A percentile compares a stretch with the other conserved stretches of the same genome.
Evolutionary conservation across 225 moss, liverwort and hornwort genomes (phyloP).

Genomic region (Thuidium tamariscinum): DNA sequence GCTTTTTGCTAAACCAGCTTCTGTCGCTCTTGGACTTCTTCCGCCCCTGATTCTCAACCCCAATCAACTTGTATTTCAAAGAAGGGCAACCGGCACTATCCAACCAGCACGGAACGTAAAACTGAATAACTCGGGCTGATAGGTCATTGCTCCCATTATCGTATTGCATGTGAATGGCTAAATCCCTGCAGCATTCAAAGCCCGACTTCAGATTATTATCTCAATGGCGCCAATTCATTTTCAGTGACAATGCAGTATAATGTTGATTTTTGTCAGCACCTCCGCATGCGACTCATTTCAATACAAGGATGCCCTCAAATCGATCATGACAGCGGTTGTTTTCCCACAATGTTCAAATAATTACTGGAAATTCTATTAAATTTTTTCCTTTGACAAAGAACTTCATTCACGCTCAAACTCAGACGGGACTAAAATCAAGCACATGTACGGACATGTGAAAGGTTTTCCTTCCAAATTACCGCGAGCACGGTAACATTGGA

Average conservation of each 20-base stretch:
- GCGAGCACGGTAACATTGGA: background rate
- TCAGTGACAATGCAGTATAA: background rate
- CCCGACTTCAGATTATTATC: background rate
- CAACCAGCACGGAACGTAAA: constrained; percentile 87
- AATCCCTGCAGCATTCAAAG: constrained; percentile 30
- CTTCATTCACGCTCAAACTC: background rate
- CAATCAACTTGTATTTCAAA: constrained; percentile 48
- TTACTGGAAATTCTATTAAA: background rate
- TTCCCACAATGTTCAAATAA: background rate
- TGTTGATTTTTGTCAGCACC: background rate
- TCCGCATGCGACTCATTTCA: background rate
- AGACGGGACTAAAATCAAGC: background rate
- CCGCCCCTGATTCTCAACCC: constrained; percentile 13
- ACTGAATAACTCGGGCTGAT: constrained; percentile 65
- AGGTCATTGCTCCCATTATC: constrained; percentile 56
- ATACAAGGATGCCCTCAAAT: background rate
- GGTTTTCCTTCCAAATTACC: background rate
- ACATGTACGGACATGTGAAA: background rate
- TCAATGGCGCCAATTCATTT: background rate
- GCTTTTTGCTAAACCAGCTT: constrained; percentile 37
- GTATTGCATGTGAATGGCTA: constrained; percentile 71
- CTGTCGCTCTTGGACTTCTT: constrained; percentile 24
- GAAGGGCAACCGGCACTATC: constrained; percentile 62
- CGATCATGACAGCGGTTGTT: background rate
- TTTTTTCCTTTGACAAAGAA: background rate